These are phyloP conservation scores for Chaetomium globosum DNA, from an alignment of 2,329 filamentous ascomycete genomes.

Conservation along the genomic window DNA sequence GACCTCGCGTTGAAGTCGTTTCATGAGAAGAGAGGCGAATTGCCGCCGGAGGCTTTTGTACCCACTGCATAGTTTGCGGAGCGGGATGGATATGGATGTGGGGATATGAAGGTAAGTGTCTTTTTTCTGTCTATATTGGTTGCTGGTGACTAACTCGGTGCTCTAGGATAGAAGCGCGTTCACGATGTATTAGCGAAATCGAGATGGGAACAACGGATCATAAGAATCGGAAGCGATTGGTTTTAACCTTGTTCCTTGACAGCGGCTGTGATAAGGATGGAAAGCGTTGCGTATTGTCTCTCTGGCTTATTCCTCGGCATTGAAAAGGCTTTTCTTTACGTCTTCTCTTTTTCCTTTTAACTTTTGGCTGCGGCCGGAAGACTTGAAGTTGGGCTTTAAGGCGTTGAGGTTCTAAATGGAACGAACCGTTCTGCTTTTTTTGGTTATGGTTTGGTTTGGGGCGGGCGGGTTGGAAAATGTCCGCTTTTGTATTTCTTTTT, in stretches of 20 bases:
- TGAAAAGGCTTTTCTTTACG: no score
- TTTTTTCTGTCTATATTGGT: background rate
- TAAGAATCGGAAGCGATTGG: conserved; percentile 4
- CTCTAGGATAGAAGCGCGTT: background rate
- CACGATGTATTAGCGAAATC: conserved; percentile 6
- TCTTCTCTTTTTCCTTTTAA: no score
- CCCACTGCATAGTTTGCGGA: conserved; percentile 28
- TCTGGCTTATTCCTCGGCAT: no score
- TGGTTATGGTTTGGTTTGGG: background rate
- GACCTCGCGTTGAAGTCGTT: conserved; percentile 75
- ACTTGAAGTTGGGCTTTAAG: background rate
- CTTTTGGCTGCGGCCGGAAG: background rate
- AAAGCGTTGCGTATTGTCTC: background rate
- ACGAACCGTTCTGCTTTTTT: conserved; percentile 6
- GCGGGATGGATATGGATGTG: background rate
- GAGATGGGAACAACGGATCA: background rate
- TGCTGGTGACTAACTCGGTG: background rate
- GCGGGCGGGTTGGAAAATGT: background rate
- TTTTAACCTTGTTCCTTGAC: background rate
- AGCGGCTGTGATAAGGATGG: background rate
- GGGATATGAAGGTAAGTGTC: background rate
- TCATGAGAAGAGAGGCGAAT: conserved; percentile 69
- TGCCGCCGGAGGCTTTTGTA: conserved; percentile 29
- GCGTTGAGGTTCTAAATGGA: background rate
- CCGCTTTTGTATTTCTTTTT: background rate